Conservation (phyloP, 1,284 basidiomycete species). For the Schizophyllum amplum region DNA sequence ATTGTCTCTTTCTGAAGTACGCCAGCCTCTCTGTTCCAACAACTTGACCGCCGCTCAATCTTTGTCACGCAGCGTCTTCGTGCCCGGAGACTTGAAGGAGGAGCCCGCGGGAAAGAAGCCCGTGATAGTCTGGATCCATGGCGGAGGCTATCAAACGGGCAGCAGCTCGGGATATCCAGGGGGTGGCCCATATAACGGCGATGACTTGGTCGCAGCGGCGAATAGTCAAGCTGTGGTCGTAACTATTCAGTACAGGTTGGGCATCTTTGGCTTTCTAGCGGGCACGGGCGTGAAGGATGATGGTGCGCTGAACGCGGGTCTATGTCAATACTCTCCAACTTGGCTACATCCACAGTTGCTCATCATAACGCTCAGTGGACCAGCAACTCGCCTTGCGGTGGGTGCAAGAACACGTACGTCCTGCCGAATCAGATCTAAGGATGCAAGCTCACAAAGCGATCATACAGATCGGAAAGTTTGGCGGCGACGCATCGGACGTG, state of each 20-base stretch:
- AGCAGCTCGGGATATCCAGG: slow-evolving; percentile 12
- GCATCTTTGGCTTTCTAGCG: slow-evolving; percentile 18
- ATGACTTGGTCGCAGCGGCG: slow-evolving; percentile 14
- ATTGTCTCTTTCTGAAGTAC: neutral
- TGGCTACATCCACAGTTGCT: neutral
- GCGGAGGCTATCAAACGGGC: slow-evolving; percentile 15
- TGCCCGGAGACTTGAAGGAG: neutral
- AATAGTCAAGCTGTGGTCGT: slow-evolving; percentile 15
- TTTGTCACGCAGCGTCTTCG: neutral
- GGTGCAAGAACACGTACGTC: slow-evolving; percentile 22
- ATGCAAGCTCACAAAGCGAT: neutral
- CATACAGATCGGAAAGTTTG: slow-evolving; percentile 14
- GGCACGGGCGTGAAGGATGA: slow-evolving; percentile 18
- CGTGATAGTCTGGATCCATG: slow-evolving; percentile 28
- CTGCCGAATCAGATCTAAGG: neutral
- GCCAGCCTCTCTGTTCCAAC: too few relatives aligned
- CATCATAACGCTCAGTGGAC: slow-evolving; percentile 17
- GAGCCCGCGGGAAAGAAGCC: slow-evolving; percentile 16
- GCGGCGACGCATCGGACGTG: slow-evolving; percentile 23
- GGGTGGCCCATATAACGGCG: slow-evolving; percentile 9
- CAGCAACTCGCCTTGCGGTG: slow-evolving; percentile 24
- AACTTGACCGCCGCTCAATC: too few relatives aligned
- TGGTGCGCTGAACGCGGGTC: slow-evolving; percentile 21
- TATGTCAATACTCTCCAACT: slow-evolving; percentile 13
- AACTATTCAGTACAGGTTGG: slow-evolving; percentile 13